phyloP scores from a whole-genome alignment of 371 early-diverging fungal species.

The Mucor sp. region DNA sequence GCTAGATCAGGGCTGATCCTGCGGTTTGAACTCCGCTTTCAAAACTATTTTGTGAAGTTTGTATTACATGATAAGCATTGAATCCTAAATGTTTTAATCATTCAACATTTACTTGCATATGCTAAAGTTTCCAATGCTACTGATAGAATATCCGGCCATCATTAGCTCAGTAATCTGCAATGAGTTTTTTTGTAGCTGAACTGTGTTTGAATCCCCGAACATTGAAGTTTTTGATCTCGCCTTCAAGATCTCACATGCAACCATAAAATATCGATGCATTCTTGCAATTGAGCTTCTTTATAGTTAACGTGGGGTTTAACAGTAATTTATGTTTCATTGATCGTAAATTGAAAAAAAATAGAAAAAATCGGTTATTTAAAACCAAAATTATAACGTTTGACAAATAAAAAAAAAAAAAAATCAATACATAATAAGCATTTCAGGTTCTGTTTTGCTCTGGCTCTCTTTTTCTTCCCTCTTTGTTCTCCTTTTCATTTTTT shows the following conservation, averaged over 20 bases:
- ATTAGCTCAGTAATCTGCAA: too few species aligned
- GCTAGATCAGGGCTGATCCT: background rate
- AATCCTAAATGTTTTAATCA: background rate
- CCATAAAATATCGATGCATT: background rate
- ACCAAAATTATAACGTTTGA: background rate
- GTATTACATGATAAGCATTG: background rate
- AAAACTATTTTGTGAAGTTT: background rate
- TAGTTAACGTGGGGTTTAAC: background rate
- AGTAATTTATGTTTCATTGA: slow-evolving; percentile 1
- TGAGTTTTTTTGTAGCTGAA: background rate
- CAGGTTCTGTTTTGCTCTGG: background rate
- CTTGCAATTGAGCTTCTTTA: background rate
- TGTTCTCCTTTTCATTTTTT: background rate
- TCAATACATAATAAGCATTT: slow-evolving; percentile 1
- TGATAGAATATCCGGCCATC: too few species aligned
- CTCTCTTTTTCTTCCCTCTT: slow-evolving; percentile 5
- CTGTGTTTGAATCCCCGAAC: background rate
- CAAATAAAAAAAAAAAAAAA: background rate
- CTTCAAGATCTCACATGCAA: background rate
- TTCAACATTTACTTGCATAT: background rate
- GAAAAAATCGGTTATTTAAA: background rate
- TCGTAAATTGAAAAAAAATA: background rate
- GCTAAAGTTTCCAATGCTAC: background rate
- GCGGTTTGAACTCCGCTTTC: background rate
- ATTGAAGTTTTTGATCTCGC: background rate